These are phyloP conservation scores for Orbilia brochopaga DNA, from an alignment of 2,329 filamentous ascomycete species.

Conservation along the genomic window DNA sequence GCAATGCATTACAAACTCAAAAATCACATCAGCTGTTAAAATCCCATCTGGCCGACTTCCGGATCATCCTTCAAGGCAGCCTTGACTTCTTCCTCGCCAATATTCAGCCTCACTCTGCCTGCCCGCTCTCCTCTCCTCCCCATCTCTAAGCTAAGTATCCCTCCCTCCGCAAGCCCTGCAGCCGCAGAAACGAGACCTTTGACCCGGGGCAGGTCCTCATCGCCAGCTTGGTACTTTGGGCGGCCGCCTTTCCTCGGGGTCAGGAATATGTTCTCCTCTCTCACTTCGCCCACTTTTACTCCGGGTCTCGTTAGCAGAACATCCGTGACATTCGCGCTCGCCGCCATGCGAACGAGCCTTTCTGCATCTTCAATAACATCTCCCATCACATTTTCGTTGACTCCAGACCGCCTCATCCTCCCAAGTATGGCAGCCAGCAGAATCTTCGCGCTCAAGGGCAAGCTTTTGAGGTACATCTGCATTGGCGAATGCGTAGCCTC, in stretches of 20 bases:
- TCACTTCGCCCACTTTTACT: conserved; percentile 49
- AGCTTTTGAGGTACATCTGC: conserved; percentile 81
- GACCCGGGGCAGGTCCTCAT: conserved; percentile 60
- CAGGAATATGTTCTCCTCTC: conserved; percentile 56
- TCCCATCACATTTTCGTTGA: conserved; percentile 84
- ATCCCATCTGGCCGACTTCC: conserved; percentile 80
- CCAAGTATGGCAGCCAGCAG: conserved; percentile 82
- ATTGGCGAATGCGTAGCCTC: conserved; percentile 92
- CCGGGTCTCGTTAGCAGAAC: conserved; percentile 63
- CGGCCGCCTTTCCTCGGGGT: conserved; percentile 56
- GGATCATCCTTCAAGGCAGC: conserved; percentile 86
- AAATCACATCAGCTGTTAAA: conserved; percentile 59
- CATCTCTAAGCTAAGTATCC: conserved; percentile 82
- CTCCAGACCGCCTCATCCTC: conserved; percentile 78
- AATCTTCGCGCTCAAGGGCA: conserved; percentile 82
- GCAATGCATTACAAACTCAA: neutral
- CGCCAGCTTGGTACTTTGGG: conserved; percentile 56
- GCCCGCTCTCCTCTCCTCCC: conserved; percentile 78
- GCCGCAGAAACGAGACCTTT: conserved; percentile 73
- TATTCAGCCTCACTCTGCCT: conserved; percentile 81
- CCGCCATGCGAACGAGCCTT: conserved; percentile 69
- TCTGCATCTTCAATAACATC: conserved; percentile 88
- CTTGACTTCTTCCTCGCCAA: conserved; percentile 89
- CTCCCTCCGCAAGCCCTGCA: conserved; percentile 82
- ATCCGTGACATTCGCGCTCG: conserved; percentile 67